Evolutionary conservation across 2,329 filamentous ascomycete species (phyloP).

Genomic region (Fusarium sarcochroum): DNA sequence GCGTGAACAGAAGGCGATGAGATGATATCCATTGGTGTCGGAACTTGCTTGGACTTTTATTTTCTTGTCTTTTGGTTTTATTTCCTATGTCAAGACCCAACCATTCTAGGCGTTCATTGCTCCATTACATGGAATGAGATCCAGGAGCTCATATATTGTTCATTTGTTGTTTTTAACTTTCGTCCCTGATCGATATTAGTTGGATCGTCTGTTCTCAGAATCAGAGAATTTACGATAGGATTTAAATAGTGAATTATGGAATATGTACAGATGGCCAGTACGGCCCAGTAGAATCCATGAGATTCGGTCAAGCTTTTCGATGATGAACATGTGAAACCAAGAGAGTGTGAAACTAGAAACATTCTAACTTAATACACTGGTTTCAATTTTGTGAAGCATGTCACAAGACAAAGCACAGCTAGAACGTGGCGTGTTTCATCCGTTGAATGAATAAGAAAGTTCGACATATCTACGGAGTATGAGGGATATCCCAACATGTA

Average conservation of each 20-base stretch:
- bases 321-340: conserved; percentile 28
- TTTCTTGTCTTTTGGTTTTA: conserved; percentile 34
- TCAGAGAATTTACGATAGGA: conserved; percentile 16
- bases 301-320: neutral
- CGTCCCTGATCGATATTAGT: conserved; percentile 17
- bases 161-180: conserved; percentile 26
- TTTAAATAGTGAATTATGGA: conserved; percentile 13
- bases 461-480: conserved; percentile 14
- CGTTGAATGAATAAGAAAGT: conserved; percentile 8
- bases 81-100: conserved; percentile 42
- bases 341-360: conserved; percentile 27
- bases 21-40: conserved; percentile 49
- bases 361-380: conserved; percentile 8
- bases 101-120: conserved; percentile 47
- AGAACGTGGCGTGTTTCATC: conserved; percentile 30
- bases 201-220: conserved; percentile 23
- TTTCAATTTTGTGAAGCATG: conserved; percentile 35
- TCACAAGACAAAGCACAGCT: conserved; percentile 5
- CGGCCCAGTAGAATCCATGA: neutral
- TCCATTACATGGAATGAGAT: conserved; percentile 43
- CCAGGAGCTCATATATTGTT: conserved; percentile 41
- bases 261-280: neutral
- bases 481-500: conserved; percentile 30
- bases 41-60: conserved; percentile 44
- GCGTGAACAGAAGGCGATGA: conserved; percentile 48